Evolutionary conservation across 1,284 basidiomycete species (phyloP).

Genomic region (Puccinia triticina): DNA sequence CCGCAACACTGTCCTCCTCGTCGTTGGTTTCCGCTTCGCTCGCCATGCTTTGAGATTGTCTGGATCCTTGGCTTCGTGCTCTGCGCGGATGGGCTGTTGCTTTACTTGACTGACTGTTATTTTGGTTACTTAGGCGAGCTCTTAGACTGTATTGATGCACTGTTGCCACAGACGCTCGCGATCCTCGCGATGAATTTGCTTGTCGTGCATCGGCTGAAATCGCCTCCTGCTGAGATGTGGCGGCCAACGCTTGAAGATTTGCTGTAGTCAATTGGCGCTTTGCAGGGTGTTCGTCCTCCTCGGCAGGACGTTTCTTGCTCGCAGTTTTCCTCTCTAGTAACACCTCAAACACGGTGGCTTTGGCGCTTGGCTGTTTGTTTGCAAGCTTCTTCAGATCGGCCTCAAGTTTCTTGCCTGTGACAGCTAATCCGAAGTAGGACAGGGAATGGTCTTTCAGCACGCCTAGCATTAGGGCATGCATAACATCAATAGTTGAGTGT

Average conservation of each 20-base stretch:
- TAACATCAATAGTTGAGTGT: not conserved
- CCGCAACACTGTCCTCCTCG: not conserved
- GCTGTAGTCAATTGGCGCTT: not conserved
- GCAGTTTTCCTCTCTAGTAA: not conserved
- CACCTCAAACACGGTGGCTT: not conserved
- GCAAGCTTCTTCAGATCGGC: not conserved
- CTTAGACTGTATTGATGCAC: not conserved
- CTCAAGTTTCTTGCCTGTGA: slow-evolving; percentile 11
- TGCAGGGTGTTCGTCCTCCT: not conserved
- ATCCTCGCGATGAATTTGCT: not conserved
- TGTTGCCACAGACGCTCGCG: not conserved
- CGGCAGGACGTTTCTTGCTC: not conserved
- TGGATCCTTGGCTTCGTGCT: not conserved
- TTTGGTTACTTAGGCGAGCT: not conserved
- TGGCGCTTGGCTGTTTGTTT: not conserved
- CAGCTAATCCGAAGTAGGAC: not conserved
- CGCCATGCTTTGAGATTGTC: not conserved
- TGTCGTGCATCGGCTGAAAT: not conserved
- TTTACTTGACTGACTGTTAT: not conserved
- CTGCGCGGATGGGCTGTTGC: not conserved
- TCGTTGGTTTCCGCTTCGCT: not conserved
- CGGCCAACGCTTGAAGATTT: not conserved
- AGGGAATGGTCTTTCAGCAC: slow-evolving; percentile 27
- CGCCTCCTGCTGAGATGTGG: not conserved
- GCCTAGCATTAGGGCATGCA: slow-evolving; percentile 37